A percentile compares a stretch with the other conserved stretches of the same genome.
These are phyloP conservation scores for Raddia distichophylla DNA, from an alignment of 176 grass and related monocot species.

Conservation along the genomic window DNA sequence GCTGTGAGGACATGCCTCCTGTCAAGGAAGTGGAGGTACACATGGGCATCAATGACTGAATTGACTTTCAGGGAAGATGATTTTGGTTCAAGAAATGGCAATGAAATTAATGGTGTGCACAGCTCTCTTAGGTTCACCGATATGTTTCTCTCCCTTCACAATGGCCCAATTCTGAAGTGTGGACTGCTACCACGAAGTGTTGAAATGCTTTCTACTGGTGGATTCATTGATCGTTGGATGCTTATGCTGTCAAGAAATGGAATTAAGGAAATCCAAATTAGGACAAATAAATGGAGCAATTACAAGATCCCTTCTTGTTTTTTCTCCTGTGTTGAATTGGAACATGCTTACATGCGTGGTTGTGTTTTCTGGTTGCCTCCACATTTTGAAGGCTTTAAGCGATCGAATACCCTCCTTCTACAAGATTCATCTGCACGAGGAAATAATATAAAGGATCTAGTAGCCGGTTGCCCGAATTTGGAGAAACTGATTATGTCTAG, in stretches of 20 bases:
- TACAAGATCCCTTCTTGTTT: constrained; percentile 48
- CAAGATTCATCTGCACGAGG: neutral
- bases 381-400: constrained; percentile 45
- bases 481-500: constrained; percentile 37
- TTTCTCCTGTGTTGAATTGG: constrained; percentile 36
- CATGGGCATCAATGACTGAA: constrained; percentile 48
- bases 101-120: neutral
- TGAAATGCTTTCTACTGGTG: constrained; percentile 29
- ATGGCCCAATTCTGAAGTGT: constrained; percentile 52
- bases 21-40: constrained; percentile 53
- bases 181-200: constrained; percentile 5
- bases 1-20: constrained; percentile 47
- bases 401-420: constrained; percentile 40
- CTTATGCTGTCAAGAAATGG: constrained; percentile 63
- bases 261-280: constrained; percentile 34
- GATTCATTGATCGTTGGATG: constrained; percentile 47
- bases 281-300: neutral
- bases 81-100: constrained; percentile 29
- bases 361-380: constrained; percentile 21
- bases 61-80: constrained; percentile 44
- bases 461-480: constrained; percentile 45
- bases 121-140: constrained; percentile 20
- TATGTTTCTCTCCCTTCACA: constrained; percentile 38
- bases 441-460: constrained; percentile 45
- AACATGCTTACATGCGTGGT: constrained; percentile 27